Base-by-base conservation (phyloP, 495 filamentous ascomycete genomes). In the Chaetomium tenue region DNA sequence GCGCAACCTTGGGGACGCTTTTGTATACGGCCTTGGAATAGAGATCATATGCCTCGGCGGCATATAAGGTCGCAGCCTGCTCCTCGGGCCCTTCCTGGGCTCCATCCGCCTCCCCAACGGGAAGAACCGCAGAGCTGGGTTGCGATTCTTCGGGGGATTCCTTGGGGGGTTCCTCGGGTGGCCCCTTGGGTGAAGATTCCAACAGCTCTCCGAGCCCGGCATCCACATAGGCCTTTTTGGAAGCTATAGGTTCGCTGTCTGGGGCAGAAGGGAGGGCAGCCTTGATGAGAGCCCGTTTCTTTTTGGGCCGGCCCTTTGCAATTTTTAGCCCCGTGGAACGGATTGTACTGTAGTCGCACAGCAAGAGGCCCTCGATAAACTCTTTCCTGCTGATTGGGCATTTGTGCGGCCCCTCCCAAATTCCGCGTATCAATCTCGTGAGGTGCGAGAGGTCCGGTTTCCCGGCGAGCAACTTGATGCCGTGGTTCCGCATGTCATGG, bases 401-500 rank as follows among this genome's bases (percentile, higher is more conserved):
- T 0, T 37, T 26, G 13, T 26, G 18, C 22, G 33, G 47, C 11
- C 25, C 26, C 11, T 28, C 62, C 55, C 61, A 58, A 40, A 60
- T 42, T 3, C 23, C 20, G 8, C 37, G 30, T 1, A 58, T 28
- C 22, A 48, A 37, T 5, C 37, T 28, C 15, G n/a, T 55, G 6
- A 60, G 33, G n/a, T 5, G 22, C 5, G 11, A 12, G 22, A n/a
- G 15, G 5, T 51, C 15, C n/a, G 5, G 5, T 46, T 28, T 22
- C 25, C 57, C 22, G 9, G 18, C 8, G 4, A 67, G 46, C 37
- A 60, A 16, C 15, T 12, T 15, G 0, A 20, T 28, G 11, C 37
- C 63, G 18, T 30, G 52, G 1, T 20, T 26, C 5, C 65, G 71
- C 71, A 79, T 73, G 8, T 66, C 42, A 3, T 51, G 42, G 28